Base-by-base conservation (phyloP, 352 stramenopile species). In the Pythium rhizo-oryzae region DNA sequence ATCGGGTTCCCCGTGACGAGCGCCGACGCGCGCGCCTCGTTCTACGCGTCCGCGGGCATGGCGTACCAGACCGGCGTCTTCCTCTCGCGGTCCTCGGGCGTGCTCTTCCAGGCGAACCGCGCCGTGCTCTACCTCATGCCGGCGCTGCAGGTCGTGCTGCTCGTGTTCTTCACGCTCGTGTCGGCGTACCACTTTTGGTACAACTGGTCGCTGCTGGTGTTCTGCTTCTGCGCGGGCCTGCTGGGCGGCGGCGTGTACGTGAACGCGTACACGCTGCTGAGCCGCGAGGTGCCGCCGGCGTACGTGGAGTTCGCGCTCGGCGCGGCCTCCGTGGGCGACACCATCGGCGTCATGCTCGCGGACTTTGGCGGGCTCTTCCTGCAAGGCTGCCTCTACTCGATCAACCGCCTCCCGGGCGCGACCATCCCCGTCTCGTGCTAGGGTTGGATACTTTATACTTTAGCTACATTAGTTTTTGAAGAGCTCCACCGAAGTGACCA, bases 21-120 rank as follows among this genome's bases (percentile, higher is more conserved):
- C 67, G 72, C 79, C 37, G 67, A 71, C 0, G 84, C 93, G 9
- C 88, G 93, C 33, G 74, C 91, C 43, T 68, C 74, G 47, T 98
- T 98, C 74, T 99, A 98, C 71, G 78, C 90, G 37, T 91, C 86
- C 3, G 87, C 91, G 2, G 97, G 97, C n/a, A 91, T 96, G 76
- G 76, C 79, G 6, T 99, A 98, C 65, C 96, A 98, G 81, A 78
- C 78, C 2, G 96, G 96, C 21, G 96, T 99, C 18, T 98, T 99
- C 69, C 62, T 98, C 50, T 97, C 89, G 9, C 82, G 96, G 19
- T 97, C 90, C 12, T 96, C 85, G 4, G 96, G 93, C 12, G 79
- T 90, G 52, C 72, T 98, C 23, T 94, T 90, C 59, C 84, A 89
- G 54, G 83, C 87, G 7, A 85, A 87, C 8, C 71, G 90, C 25